Conservation (phyloP, 1,139 yeast genomes). For the Sugiyamaella paludigena region DNA sequence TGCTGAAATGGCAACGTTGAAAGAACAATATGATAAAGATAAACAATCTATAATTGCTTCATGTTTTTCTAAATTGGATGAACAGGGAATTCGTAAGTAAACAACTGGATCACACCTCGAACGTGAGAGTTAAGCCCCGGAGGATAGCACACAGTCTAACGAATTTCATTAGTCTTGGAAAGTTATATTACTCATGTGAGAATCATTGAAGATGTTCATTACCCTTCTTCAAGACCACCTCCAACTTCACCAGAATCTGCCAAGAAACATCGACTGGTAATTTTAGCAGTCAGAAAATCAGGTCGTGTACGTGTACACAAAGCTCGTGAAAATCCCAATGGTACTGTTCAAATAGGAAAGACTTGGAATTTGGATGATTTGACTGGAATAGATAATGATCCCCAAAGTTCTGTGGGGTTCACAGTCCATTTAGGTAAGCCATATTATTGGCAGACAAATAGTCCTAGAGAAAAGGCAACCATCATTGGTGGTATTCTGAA, state of each 20-base stretch:
- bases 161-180: constrained; percentile 35
- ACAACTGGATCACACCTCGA: no score
- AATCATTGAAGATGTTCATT: constrained; percentile 36
- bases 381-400: constrained; percentile 54
- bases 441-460: constrained; percentile 81
- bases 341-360: constrained; percentile 83
- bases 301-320: constrained; percentile 79
- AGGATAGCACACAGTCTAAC: no score
- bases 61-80: constrained; percentile 21
- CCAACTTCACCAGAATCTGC: constrained; percentile 28
- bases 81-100: constrained; percentile 18
- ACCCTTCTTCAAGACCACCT: constrained; percentile 32
- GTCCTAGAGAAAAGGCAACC: constrained; percentile 62
- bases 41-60: constrained; percentile 18
- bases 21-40: constrained; percentile 17
- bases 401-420: constrained; percentile 43
- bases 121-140: no score
- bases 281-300: constrained; percentile 49
- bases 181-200: constrained; percentile 61
- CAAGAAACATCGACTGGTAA: constrained; percentile 37
- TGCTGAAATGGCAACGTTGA: neutral
- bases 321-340: constrained; percentile 76
- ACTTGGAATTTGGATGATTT: constrained; percentile 88
- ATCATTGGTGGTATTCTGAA: constrained; percentile 64
- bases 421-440: constrained; percentile 65